Base-by-base conservation (phyloP, 1,284 basidiomycete species). In the Psilocybe mexicana region DNA sequence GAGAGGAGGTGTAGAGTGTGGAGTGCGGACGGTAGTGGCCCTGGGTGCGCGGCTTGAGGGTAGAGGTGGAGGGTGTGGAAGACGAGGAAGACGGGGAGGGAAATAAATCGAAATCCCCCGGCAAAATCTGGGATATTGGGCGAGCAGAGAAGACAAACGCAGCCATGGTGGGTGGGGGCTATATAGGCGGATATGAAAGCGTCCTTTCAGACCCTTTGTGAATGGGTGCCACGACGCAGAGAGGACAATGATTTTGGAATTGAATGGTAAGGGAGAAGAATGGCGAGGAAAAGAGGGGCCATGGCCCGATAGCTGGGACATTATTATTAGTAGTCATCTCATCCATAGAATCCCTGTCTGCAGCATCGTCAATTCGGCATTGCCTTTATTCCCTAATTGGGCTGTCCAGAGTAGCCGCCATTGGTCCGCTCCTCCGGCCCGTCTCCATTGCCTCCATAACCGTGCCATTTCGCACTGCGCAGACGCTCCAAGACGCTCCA, bases 11-110 rank as follows among this genome's bases (percentile, higher is more conserved):
- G 26, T 61, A 61, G 7, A 70, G 56, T 3, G 67, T 63, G 0
- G 70, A 71, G 52, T 66, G 65, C 1, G 70, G 69, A 18, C 69
- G 67, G 47, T 72, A 71, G 50, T 70, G 69, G 33, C 64, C 60
- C 28, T 49, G 52, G 10, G 55, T 45, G 28, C 46, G 60, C 3
- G 50, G 56, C 14, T 43, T 52, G 52, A 48, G 55, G 36, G 44
- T 35, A 18, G 18, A 18, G 47, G 23, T 43, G 45, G 18, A 55
- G n/a, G 26, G 47, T 18, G 38, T 49, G 49, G 35, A 46, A 10
- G 47, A 49, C 10, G 54, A 49, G 6, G 36, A 43, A n/a, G 36
- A 47, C 24, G 55, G 53, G 18, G 43, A 42, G 43, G 45, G 54
- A 48, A 64, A 54, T 49, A 58, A 46, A 60, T 59, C 62, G 38